Percentiles rank a stretch among this genome's conserved stretches.
These are phyloP conservation scores for Omphalea diandra DNA, from an alignment of 441 rosid species.

Conservation along the genomic window DNA sequence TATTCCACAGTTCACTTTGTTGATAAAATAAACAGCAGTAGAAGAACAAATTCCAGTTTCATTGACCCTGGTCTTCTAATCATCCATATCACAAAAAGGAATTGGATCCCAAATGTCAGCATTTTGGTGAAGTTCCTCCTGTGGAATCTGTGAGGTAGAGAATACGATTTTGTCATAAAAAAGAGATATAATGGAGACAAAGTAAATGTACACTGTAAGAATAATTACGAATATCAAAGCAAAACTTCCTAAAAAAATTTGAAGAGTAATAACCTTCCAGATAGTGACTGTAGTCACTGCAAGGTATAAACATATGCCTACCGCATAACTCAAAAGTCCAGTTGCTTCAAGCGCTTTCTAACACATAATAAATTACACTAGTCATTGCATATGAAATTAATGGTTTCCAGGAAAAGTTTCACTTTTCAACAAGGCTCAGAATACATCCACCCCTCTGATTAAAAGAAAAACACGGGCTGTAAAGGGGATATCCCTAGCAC, in stretches of 20 bases:
- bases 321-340: background rate
- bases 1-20: conserved; percentile 17
- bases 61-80: conserved; percentile 3
- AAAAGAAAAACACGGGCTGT: background rate
- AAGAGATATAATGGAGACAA: background rate
- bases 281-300: background rate
- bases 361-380: background rate
- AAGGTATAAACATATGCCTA: background rate
- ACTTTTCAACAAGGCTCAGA: background rate
- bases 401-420: background rate
- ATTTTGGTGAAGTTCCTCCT: conserved; percentile 7
- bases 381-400: background rate
- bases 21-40: conserved; percentile 21
- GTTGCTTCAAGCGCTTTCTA: background rate
- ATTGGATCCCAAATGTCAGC: no score
- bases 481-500: no score
- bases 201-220: background rate
- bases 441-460: background rate
- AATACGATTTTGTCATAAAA: background rate
- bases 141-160: background rate
- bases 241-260: background rate
- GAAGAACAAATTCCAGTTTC: conserved; percentile 13
- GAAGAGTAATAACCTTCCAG: background rate
- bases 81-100: conserved; percentile 8
- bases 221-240: background rate